Base-by-base conservation (phyloP, 768 basidiomycete species). In the Boletus pseudopeckii region DNA sequence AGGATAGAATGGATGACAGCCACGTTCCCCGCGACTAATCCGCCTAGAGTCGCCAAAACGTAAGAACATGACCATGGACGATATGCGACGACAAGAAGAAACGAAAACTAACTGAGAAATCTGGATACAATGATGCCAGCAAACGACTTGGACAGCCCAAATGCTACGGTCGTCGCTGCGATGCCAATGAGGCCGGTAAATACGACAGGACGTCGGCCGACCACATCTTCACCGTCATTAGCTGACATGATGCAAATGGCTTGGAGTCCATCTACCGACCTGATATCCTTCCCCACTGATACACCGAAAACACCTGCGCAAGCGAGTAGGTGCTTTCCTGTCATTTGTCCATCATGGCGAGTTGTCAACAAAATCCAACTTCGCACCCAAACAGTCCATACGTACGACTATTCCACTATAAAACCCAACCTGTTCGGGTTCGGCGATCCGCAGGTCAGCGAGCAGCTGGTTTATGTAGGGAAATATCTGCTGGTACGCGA, bases 391-490 rank as follows among this genome's bases (percentile, higher is more conserved):
- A 39, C 2, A 61, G 76, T 50, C 51, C 9, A 18, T 26, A 59
- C 60, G 20, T 42, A 84, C 83, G 51, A 84, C 79, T 37, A 85
- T 47, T 14, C 85, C 86, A 56, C 84, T 85, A 64, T 86, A 86
- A 50, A 84, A 81, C 2, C 84, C 86, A 18, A 85, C 78, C 53
- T 74, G 73, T 14, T 80, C 80, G 4, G 77, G 77, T 57, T 82
- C 74, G 15, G 82, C 80, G 30, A 85, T 61, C 49, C 76, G 69
- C 1, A 86, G 68, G 37, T 75, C 74, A 11, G 71, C 72, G 48
- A 88, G 77, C 67, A 86, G 79, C 63, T 86, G 75, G 58, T 87
- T 86, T 52, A 87, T 77, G 59, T 85, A 88, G 2, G 86, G 85
- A 48, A 79, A 79, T 34, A 87, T 77, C 58, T 86, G 81, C 1